phyloP scores from a whole-genome alignment of 139 green algal species.

The Chlorella sorokiniana region DNA sequence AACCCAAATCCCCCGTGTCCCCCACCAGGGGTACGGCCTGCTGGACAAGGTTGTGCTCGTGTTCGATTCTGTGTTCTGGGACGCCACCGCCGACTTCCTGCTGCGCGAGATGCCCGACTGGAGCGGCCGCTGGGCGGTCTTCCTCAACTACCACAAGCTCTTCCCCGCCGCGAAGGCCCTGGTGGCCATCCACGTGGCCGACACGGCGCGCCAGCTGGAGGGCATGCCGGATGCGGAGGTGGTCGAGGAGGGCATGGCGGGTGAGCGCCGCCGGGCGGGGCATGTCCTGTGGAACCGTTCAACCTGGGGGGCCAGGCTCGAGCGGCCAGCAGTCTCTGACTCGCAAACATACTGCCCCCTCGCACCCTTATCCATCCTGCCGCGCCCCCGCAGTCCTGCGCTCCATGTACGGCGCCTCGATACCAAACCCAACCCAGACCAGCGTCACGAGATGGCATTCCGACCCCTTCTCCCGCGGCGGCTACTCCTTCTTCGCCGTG shows the following conservation, averaged over 20 bases:
- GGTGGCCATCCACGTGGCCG: constrained; percentile 54
- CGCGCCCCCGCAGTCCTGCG: constrained; percentile 11
- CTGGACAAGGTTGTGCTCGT: constrained; percentile 69
- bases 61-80: constrained; percentile 73
- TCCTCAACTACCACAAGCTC: constrained; percentile 43
- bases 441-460: constrained; percentile 50
- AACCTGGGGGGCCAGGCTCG: too few species aligned
- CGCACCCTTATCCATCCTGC: background rate
- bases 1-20: background rate
- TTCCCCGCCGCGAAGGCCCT: constrained; percentile 44
- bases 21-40: constrained; percentile 12
- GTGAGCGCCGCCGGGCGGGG: background rate
- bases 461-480: constrained; percentile 26
- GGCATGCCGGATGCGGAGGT: constrained; percentile 32
- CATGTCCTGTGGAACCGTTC: background rate
- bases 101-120: constrained; percentile 33
- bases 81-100: constrained; percentile 64
- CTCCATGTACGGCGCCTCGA: background rate
- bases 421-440: constrained; percentile 34
- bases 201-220: constrained; percentile 49
- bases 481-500: constrained; percentile 71
- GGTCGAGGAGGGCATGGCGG: constrained; percentile 15
- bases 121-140: constrained; percentile 37
- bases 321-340: too few species aligned
- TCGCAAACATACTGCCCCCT: background rate